Percentiles rank a stretch among this genome's conserved stretches.
phyloP scores from a whole-genome alignment of 768 basidiomycete genomes.

The Russula sp. region DNA sequence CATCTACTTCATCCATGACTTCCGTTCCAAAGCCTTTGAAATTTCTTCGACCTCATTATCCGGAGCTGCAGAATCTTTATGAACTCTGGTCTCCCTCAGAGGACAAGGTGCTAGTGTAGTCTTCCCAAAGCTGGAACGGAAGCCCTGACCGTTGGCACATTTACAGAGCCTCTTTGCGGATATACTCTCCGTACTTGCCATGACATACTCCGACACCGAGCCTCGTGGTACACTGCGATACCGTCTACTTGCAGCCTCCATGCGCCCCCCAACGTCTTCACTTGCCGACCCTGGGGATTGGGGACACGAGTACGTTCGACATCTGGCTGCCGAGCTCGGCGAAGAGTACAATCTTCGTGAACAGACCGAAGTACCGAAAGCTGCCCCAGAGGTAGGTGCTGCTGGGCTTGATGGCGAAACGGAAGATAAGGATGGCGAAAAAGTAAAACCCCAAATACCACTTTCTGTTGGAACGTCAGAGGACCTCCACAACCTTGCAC shows the following conservation, averaged over 20 bases:
- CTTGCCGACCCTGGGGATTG: slow-evolving; percentile 90
- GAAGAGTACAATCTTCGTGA: slow-evolving; percentile 83
- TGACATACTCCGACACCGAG: slow-evolving; percentile 99
- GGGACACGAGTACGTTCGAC: slow-evolving; percentile 99
- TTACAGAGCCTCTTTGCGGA: slow-evolving; percentile 88
- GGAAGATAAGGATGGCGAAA: slow-evolving; percentile 34
- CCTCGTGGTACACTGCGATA: slow-evolving; percentile 94
- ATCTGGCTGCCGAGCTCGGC: slow-evolving; percentile 93
- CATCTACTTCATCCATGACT: slow-evolving; percentile 98
- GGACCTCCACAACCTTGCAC: slow-evolving; percentile 71
- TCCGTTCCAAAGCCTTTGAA: slow-evolving; percentile 98
- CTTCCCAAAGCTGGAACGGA: slow-evolving; percentile 11
- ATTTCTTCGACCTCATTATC: slow-evolving; percentile 94
- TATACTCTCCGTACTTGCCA: slow-evolving; percentile 95
- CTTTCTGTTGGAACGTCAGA: slow-evolving; percentile 59
- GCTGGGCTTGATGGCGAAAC: slow-evolving; percentile 32
- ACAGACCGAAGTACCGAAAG: slow-evolving; percentile 44
- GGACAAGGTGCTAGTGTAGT: slow-evolving; percentile 55
- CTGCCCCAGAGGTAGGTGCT: slow-evolving; percentile 26
- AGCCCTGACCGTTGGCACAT: slow-evolving; percentile 8
- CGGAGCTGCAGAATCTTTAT: slow-evolving; percentile 78
- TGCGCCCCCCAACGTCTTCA: slow-evolving; percentile 60
- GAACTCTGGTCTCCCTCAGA: slow-evolving; percentile 76
- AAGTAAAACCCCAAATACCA: slow-evolving; percentile 34
- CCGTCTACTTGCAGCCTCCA: slow-evolving; percentile 75